A percentile compares a stretch with the other conserved stretches of the same genome.
Conservation (phyloP, 2,329 filamentous ascomycete genomes). For the Monosporascus sp. region DNA sequence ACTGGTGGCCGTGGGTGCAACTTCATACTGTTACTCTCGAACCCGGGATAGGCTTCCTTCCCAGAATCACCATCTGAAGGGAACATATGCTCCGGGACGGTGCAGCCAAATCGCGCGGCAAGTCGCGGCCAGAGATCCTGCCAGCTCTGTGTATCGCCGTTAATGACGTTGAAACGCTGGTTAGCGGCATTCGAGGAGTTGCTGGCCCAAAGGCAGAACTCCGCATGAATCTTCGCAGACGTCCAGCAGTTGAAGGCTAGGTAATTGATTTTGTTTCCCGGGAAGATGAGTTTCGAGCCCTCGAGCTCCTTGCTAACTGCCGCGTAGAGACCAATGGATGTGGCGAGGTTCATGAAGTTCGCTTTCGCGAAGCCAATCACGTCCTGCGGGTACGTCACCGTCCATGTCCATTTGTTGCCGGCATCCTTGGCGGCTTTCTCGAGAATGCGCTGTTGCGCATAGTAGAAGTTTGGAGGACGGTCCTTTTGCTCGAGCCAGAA, state of each 20-base stretch:
- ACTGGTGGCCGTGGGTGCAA: slow-evolving; percentile 25
- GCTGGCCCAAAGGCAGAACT: slow-evolving; percentile 31
- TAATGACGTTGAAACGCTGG: slow-evolving; percentile 37
- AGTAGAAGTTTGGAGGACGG: slow-evolving; percentile 44
- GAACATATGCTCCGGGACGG: slow-evolving; percentile 28
- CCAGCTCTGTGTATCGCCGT: slow-evolving; percentile 36
- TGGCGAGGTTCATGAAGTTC: slow-evolving; percentile 37
- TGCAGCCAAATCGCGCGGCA: slow-evolving; percentile 29
- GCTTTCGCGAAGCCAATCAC: slow-evolving; percentile 28
- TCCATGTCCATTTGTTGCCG: slow-evolving; percentile 18
- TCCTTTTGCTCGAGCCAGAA: slow-evolving; percentile 34
- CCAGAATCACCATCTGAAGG: slow-evolving; percentile 6
- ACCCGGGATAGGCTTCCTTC: slow-evolving; percentile 11
- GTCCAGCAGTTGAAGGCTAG: slow-evolving; percentile 29
- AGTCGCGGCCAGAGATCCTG: slow-evolving; percentile 37
- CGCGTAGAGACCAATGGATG: slow-evolving; percentile 35
- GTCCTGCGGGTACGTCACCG: slow-evolving; percentile 28
- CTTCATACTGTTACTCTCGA: slow-evolving; percentile 9
- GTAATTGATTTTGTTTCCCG: slow-evolving; percentile 30
- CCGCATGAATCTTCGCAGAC: slow-evolving; percentile 27
- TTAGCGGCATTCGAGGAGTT: slow-evolving; percentile 25
- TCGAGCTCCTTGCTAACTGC: slow-evolving; percentile 28
- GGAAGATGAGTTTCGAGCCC: slow-evolving; percentile 26
- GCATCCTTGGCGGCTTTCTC: slow-evolving; percentile 12
- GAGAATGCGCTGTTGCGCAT: slow-evolving; percentile 42